Base-by-base conservation (phyloP, 2,329 filamentous ascomycete species). In the Leptographium wingfieldii region DNA sequence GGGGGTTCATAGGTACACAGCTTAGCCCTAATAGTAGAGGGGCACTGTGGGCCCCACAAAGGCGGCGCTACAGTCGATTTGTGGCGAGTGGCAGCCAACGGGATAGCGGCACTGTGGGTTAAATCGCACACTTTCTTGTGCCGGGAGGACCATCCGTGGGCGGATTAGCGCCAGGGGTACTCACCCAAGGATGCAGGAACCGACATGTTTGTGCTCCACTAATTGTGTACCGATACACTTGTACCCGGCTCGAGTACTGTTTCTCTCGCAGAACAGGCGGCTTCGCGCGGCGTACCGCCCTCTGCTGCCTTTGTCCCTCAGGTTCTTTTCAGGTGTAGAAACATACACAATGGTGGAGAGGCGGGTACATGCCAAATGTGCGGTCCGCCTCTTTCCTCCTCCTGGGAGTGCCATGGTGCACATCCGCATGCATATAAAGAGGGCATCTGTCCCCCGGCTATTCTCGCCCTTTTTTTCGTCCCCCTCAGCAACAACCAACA, bases 101-200 rank as follows among this genome's bases (percentile, higher is more conserved):
- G 49, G 3, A 16, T 7, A 16, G 27, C 12, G 49, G 49, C 48
- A 51, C 49, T 52, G 49, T 52, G 49, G 49, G 49, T n/a, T 38
- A 55, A 55, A 55, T 55, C 6, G 3, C 54, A 22, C 12, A 27
- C 14, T 25, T 11, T 38, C 19, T 16, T 10, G 14, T 51, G 48
- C 22, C 57, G 57, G 57, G 57, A 59, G 51, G n/a, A 51, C 57
- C 51, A 59, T 55, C 57, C 57, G 38, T 19, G 49, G 22, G 25
- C 16, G 51, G 57, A 35, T n/a, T 59, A 59, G 57, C 40, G 57
- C 57, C 52, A 59, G 57, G 57, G 57, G 57, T 40, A 54, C 22
- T 43, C n/a, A 35, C 38, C 22, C 22, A 46, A 35, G 52, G 31
- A 57, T 22, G 56, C 43, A 57, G 56, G 46, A 57, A 51, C 43